Conservation (phyloP, 352 stramenopile species). For the Detonula confervacea region DNA sequence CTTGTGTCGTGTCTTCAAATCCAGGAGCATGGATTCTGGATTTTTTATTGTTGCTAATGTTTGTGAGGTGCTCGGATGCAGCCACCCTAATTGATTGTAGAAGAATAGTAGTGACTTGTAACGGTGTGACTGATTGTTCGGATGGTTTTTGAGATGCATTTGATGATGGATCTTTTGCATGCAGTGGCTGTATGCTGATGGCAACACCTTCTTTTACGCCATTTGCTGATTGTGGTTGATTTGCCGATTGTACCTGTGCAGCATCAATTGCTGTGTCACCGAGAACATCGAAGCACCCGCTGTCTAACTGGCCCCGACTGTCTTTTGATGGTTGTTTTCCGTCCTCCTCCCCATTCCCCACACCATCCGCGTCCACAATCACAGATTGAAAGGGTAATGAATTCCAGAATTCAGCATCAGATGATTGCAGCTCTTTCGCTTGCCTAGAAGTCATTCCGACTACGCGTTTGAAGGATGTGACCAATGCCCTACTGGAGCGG, state of each 20-base stretch:
- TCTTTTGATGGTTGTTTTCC: background rate
- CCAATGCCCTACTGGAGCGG: background rate
- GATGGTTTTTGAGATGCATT: background rate
- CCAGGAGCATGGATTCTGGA: conserved; percentile 31
- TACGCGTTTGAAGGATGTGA: conserved; percentile 75
- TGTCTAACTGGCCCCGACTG: background rate
- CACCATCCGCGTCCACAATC: conserved; percentile 26
- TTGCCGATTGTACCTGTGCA: background rate
- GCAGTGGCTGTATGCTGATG: conserved; percentile 36
- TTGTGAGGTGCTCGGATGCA: conserved; percentile 59
- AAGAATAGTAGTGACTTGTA: conserved; percentile 62
- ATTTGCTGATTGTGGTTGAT: conserved; percentile 3
- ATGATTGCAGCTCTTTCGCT: conserved; percentile 40
- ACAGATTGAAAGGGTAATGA: conserved; percentile 63
- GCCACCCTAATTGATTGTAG: conserved; percentile 58
- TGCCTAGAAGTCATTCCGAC: conserved; percentile 61
- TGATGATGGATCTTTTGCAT: conserved; percentile 9
- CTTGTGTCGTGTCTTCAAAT: conserved; percentile 12
- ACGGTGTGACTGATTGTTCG: conserved; percentile 48
- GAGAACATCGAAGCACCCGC: conserved; percentile 31
- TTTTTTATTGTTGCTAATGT: conserved; percentile 25
- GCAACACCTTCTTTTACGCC: conserved; percentile 45
- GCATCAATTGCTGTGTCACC: conserved; percentile 12
- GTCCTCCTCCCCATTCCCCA: conserved; percentile 1
- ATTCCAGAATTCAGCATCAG: conserved; percentile 67